Evolutionary conservation across 2,329 filamentous ascomycete genomes (phyloP).

Genomic region (Colletotrichum shisoi): DNA sequence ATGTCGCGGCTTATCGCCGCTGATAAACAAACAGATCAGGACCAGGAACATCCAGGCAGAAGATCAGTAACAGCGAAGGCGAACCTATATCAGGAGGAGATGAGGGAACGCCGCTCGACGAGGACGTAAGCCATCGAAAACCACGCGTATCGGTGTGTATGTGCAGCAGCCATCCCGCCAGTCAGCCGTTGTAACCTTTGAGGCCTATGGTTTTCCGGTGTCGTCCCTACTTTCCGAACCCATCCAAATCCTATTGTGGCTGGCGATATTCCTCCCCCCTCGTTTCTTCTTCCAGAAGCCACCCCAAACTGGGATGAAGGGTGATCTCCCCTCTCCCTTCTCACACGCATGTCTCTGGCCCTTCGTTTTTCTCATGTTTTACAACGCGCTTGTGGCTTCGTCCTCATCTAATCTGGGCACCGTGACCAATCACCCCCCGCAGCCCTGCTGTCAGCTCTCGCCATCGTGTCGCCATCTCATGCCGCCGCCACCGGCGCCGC

Average conservation of each 20-base stretch:
- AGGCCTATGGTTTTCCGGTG: constrained; percentile 4
- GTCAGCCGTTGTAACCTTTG: constrained; percentile 23
- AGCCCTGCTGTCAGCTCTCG: constrained; percentile 30
- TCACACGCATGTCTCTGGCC: constrained; percentile 26
- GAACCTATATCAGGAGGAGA: constrained; percentile 29
- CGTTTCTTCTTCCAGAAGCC: constrained; percentile 27
- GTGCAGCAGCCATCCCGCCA: constrained; percentile 6
- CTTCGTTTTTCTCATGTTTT: constrained; percentile 29
- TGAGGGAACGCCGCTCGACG: constrained; percentile 19
- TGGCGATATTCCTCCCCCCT: constrained; percentile 20
- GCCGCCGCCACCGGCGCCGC: background rate
- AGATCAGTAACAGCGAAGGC: constrained; percentile 12
- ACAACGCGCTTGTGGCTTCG: constrained; percentile 32
- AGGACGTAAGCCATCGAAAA: background rate
- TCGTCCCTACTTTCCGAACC: constrained; percentile 6
- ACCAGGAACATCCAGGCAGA: constrained; percentile 25
- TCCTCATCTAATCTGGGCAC: constrained; percentile 21
- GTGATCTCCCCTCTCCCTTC: constrained; percentile 32
- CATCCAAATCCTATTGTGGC: constrained; percentile 26
- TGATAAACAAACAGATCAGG: constrained; percentile 15
- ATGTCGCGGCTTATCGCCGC: constrained; percentile 4
- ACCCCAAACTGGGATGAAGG: constrained; percentile 23
- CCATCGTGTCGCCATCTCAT: constrained; percentile 23
- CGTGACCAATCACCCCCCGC: constrained; percentile 27
- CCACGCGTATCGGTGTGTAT: background rate